Evolutionary conservation across 108 stramenopile genomes (phyloP), one percentile per base, ranked within the genome.

Genomic region (Cyclotella baltica): DNA sequence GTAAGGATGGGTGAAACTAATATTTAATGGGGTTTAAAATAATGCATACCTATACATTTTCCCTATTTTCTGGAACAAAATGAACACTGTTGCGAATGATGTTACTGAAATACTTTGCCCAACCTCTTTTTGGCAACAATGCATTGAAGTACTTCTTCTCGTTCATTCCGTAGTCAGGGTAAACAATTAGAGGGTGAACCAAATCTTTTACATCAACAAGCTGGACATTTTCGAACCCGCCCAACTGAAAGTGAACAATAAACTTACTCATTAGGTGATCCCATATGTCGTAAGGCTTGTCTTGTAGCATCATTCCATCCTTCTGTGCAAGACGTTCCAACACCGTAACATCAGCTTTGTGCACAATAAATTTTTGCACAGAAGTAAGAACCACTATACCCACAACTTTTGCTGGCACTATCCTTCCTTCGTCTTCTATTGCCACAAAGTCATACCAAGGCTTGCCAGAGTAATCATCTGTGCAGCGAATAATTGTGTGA

Each of bases 361-460:
- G 40, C 13, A 43, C 13, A 11, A 43, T 13, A 43, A 43, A 11
- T 43, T 13, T 43, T 43, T 11, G 8, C 40, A 11, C 40, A 43
- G 8, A 11, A 13, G 8, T 13, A 13, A 43, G 8, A 43, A 43
- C 40, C 40, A 43, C 8, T 11, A 43, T 43, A 11, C 40, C 40
- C 8, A 8, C 8, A 43, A 43, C 40, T 13, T 43, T 43, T 11
- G 40, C 40, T 43, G 40, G 10, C 40, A 43, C 8, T 8, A 43
- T 13, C 40, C 8, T 43, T 8, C 10, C 8, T 43, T 13, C 40
- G 10, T 27, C 25, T 56, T 23, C 2, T 27, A 56, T 23, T 11
- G 23, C 25, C 11, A 56, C 55, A 56, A 56, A 56, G 25, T 56
- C 55, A 56, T 56, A 56, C 55, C 55, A 56, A 3, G 2, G 20